phyloP scores from a whole-genome alignment of 192 early-diverging fungal genomes.

The Dissophora globulifera region DNA sequence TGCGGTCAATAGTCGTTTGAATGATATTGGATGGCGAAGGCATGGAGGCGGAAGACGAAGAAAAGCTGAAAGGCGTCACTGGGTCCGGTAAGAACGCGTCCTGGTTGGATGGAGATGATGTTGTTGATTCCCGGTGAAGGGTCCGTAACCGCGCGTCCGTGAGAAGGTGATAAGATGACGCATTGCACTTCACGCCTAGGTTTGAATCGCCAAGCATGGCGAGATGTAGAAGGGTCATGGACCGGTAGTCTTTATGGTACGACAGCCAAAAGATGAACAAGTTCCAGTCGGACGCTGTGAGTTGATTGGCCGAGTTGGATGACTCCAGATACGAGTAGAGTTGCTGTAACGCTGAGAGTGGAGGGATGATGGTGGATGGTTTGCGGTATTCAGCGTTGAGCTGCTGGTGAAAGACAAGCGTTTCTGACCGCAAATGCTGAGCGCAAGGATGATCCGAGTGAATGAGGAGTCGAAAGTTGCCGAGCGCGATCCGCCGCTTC shows the following conservation, averaged over 20 bases:
- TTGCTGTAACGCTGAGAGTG: constrained; percentile 15
- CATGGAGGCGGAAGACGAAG: neutral
- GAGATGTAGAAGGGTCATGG: constrained; percentile 6
- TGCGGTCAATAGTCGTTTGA: constrained; percentile 15
- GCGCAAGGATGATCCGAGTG: constrained; percentile 12
- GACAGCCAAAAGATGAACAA: constrained; percentile 30
- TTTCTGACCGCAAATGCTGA: neutral
- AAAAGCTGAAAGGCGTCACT: too few species aligned
- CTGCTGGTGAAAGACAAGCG: neutral
- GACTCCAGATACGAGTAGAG: constrained; percentile 10
- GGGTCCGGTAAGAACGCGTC: too few species aligned
- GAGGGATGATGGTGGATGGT: constrained; percentile 38
- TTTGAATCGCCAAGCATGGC: neutral
- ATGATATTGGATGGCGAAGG: neutral
- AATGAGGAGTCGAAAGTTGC: constrained; percentile 26
- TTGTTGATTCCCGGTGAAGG: neutral
- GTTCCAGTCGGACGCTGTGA: constrained; percentile 28
- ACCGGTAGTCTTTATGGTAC: constrained; percentile 8
- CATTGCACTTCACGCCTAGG: neutral
- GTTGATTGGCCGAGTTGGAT: neutral
- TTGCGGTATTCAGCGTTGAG: constrained; percentile 7
- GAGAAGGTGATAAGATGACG: neutral
- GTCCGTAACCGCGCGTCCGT: constrained; percentile 7
- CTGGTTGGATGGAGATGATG: neutral
- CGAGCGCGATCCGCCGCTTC: neutral